These are phyloP conservation scores for Phylloporus gajari DNA, from an alignment of 1,284 basidiomycete species.

Conservation along the genomic window DNA sequence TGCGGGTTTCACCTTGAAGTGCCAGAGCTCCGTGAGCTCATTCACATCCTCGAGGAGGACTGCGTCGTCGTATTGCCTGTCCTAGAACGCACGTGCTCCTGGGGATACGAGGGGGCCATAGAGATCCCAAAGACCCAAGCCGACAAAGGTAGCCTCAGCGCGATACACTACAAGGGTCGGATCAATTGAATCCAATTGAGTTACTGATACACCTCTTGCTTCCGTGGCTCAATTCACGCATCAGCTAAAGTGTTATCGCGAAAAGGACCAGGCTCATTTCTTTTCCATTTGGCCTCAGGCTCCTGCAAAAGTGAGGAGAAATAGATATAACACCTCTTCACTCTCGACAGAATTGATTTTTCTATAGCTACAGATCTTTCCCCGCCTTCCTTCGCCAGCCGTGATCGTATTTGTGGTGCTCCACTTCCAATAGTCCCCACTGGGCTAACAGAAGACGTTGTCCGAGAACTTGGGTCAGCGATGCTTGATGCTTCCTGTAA, in stretches of 20 bases:
- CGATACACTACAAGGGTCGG: constrained; percentile 96
- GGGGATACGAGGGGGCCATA: constrained; percentile 88
- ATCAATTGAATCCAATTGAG: constrained; percentile 97
- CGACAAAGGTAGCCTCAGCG: constrained; percentile 97
- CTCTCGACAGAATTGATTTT: constrained; percentile 83
- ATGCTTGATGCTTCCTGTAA: constrained; percentile 77
- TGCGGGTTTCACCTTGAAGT: constrained; percentile 86
- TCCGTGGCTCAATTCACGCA: constrained; percentile 73
- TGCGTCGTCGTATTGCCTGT: constrained; percentile 89
- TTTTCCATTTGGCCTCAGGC: constrained; percentile 97
- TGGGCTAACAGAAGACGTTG: constrained; percentile 62
- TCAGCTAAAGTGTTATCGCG: constrained; percentile 4
- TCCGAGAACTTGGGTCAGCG: constrained; percentile 72
- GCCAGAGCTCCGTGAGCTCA: constrained; percentile 93
- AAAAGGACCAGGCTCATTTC: constrained; percentile 60
- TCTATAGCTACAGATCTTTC: constrained; percentile 74
- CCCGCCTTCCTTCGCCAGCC: constrained; percentile 45
- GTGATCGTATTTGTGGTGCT: constrained; percentile 49
- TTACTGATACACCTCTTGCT: constrained; percentile 88
- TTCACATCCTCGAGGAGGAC: constrained; percentile 89
- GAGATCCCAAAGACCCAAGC: constrained; percentile 96
- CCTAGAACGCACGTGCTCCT: constrained; percentile 87
- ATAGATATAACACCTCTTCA: constrained; percentile 96
- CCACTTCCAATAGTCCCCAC: constrained; percentile 47
- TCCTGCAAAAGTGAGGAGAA: constrained; percentile 98